Evolutionary conservation across 2,329 filamentous ascomycete genomes (phyloP).

Genomic region (Microdochium trichocladiopsis): DNA sequence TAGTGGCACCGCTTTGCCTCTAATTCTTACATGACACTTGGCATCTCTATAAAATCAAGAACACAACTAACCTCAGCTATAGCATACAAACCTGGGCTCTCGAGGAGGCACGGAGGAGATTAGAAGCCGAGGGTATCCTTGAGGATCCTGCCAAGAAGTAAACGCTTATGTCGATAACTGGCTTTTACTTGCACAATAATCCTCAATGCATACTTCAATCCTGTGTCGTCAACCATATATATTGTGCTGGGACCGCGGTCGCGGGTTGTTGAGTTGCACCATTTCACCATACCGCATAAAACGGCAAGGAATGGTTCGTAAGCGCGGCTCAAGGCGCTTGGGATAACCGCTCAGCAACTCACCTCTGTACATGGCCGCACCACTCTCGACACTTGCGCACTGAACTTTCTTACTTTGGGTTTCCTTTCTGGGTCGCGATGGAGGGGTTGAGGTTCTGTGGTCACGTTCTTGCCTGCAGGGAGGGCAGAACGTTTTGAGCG

Average conservation of each 20-base stretch:
- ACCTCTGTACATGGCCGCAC: background rate
- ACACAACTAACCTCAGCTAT: constrained; percentile 19
- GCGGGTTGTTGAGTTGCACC: too few species aligned
- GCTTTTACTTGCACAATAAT: background rate
- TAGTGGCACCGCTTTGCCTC: background rate
- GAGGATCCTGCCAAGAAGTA: constrained; percentile 64
- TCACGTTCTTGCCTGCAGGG: background rate
- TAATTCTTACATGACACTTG: too few species aligned
- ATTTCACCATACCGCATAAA: too few species aligned
- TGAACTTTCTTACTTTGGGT: background rate
- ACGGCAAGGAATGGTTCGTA: too few species aligned
- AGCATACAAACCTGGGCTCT: constrained; percentile 99
- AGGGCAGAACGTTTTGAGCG: background rate
- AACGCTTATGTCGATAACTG: background rate
- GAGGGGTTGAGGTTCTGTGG: background rate
- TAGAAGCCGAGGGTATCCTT: constrained; percentile 93
- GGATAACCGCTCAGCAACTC: background rate
- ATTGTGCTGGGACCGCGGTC: too few species aligned
- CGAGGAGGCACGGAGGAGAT: constrained; percentile 88
- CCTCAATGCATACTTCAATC: background rate
- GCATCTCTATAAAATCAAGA: too few species aligned
- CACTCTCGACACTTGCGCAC: background rate
- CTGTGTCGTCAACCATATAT: background rate
- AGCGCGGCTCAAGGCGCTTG: too few species aligned
- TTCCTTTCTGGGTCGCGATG: background rate